Percentiles rank a stretch among this genome's conserved stretches.
phyloP scores from a whole-genome alignment of 345 rosid genomes.

The Brassica incana region DNA sequence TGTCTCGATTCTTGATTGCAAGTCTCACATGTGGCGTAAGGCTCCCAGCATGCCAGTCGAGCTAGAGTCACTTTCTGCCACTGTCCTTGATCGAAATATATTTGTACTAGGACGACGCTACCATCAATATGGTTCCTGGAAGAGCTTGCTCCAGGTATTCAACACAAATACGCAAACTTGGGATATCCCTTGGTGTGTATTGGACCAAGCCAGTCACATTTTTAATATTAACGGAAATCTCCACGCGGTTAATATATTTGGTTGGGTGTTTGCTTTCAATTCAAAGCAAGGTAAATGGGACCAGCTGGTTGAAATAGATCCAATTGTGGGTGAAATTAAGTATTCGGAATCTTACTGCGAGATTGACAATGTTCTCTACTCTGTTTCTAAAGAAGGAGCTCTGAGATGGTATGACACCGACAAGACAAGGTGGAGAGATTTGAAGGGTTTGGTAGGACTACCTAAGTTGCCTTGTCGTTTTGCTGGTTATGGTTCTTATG shows the following conservation, averaged over 20 bases:
- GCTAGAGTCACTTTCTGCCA: too few relatives aligned
- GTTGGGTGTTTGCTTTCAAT: background rate
- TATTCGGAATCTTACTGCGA: background rate
- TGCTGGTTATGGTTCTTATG: background rate
- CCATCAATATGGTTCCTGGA: background rate
- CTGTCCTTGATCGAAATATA: background rate
- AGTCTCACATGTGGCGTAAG: too few relatives aligned
- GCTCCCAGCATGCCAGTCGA: too few relatives aligned
- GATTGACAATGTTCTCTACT: background rate
- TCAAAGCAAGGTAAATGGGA: background rate
- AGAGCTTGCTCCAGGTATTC: background rate
- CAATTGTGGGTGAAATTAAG: background rate
- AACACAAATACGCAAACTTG: background rate
- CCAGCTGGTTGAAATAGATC: too few relatives aligned
- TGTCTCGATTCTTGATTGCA: too few relatives aligned
- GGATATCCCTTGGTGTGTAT: background rate
- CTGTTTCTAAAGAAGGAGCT: background rate
- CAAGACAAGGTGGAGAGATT: background rate
- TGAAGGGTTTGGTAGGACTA: background rate
- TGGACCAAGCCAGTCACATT: background rate
- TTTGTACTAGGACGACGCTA: background rate
- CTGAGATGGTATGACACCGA: background rate
- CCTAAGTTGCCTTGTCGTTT: background rate
- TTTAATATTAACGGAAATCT: background rate
- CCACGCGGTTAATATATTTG: background rate